Conservation (phyloP, 1,284 basidiomycete genomes). For the Mycena sp. region DNA sequence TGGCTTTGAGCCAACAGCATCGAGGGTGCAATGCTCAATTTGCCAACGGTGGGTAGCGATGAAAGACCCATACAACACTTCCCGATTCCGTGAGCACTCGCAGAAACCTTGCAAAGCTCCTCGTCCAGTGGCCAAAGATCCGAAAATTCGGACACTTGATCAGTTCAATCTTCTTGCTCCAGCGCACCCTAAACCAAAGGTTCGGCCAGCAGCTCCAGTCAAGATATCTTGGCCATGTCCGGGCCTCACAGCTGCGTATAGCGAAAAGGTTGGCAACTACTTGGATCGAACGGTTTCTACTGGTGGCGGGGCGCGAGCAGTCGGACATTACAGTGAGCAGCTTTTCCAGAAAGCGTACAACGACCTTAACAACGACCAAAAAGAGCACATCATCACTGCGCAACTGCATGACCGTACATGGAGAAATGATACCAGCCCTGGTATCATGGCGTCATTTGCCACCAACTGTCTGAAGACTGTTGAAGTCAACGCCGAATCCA, state of each 20-base stretch:
- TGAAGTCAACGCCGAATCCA: too few species aligned
- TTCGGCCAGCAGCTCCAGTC: neutral
- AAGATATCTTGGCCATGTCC: neutral
- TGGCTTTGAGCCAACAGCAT: neutral
- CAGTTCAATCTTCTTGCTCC: neutral
- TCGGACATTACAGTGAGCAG: neutral
- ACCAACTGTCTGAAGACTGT: too few species aligned
- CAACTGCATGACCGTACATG: constrained; percentile 4
- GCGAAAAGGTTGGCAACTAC: neutral
- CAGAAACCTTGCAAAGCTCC: neutral
- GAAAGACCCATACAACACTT: constrained; percentile 10
- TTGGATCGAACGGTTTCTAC: neutral
- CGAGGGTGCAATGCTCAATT: constrained; percentile 2
- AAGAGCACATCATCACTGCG: neutral
- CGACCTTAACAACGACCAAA: neutral
- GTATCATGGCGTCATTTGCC: too few species aligned
- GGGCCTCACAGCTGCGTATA: too few species aligned
- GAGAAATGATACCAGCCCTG: too few species aligned
- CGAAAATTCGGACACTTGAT: neutral
- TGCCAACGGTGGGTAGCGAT: constrained; percentile 1
- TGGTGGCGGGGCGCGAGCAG: constrained; percentile 1
- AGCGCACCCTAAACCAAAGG: neutral
- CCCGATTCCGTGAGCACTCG: neutral
- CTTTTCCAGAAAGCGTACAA: neutral
- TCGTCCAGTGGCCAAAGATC: neutral